Evolutionary conservation across 805 yeast species (phyloP).

Genomic region (Wickerhamiella siamensis): DNA sequence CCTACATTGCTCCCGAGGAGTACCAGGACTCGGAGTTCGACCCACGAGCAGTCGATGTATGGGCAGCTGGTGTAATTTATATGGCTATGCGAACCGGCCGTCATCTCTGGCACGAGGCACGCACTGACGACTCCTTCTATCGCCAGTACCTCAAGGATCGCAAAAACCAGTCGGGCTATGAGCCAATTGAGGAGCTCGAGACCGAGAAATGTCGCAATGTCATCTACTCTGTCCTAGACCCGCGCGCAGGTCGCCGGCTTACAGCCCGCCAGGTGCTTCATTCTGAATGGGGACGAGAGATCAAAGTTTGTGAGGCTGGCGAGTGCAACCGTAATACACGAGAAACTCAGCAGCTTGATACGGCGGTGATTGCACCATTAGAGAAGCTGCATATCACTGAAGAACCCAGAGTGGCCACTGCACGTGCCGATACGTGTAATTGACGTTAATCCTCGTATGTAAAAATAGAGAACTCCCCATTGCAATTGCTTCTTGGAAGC

Average conservation of each 20-base stretch:
- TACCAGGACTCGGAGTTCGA: constrained; percentile 43
- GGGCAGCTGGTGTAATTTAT: constrained; percentile 75
- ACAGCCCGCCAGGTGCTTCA: constrained; percentile 75
- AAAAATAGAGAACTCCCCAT: too few relatives aligned
- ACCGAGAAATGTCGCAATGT: constrained; percentile 85
- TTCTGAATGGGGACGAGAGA: constrained; percentile 91
- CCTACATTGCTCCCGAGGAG: constrained; percentile 88
- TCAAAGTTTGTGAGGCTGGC: constrained; percentile 62
- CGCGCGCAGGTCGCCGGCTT: constrained; percentile 70
- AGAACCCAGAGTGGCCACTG: too few relatives aligned
- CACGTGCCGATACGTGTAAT: too few relatives aligned
- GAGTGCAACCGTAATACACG: constrained; percentile 18
- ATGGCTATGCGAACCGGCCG: constrained; percentile 79
- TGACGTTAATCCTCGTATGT: too few relatives aligned
- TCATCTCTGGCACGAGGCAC: constrained; percentile 77
- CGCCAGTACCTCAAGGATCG: constrained; percentile 59
- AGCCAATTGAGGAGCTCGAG: constrained; percentile 73
- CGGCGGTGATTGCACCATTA: not conserved
- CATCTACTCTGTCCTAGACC: constrained; percentile 81
- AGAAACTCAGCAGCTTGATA: not conserved
- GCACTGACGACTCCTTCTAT: constrained; percentile 63
- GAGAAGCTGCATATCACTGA: not conserved
- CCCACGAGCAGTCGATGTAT: constrained; percentile 65
- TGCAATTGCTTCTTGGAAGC: too few relatives aligned
- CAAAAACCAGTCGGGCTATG: constrained; percentile 71